Conservation (phyloP, 306 rosid genomes). For the Quillaja saponaria region DNA sequence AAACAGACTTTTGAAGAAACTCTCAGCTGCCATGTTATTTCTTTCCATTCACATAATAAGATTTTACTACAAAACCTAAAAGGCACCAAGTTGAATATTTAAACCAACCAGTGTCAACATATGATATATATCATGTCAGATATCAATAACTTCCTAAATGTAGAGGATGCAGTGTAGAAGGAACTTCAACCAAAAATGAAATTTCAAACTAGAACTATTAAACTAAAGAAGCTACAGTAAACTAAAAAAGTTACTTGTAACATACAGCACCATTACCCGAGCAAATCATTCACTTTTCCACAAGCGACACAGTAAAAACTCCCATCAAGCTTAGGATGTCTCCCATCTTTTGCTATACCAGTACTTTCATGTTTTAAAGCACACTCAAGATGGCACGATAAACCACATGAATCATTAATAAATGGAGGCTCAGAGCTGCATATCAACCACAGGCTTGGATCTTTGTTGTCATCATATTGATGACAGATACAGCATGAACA, state of each 20-base stretch:
- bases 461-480: conserved; percentile 92
- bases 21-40: not conserved
- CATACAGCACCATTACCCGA: conserved; percentile 54
- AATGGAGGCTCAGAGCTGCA: conserved; percentile 89
- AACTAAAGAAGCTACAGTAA: not conserved
- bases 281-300: conserved; percentile 83
- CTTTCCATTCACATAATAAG: not conserved
- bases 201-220: not conserved
- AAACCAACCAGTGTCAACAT: conserved; percentile 17
- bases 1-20: not conserved
- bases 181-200: conserved; percentile 5
- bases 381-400: conserved; percentile 99
- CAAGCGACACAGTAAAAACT: conserved; percentile 81
- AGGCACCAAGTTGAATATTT: conserved; percentile 9
- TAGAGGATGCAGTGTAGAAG: conserved; percentile 7
- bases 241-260: not conserved
- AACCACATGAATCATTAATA: conserved; percentile 77
- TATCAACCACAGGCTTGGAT: conserved; percentile 93
- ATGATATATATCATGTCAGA: not conserved
- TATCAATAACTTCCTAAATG: conserved; percentile 6
- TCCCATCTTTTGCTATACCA: conserved; percentile 60
- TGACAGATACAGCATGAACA: conserved; percentile 92
- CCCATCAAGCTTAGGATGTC: conserved; percentile 63
- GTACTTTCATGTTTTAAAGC: conserved; percentile 72
- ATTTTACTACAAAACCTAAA: not conserved